Evolutionary conservation across 2,329 filamentous ascomycete species (phyloP), one percentile per base, ranked within the genome.

Genomic region (Epichloe baconii): DNA sequence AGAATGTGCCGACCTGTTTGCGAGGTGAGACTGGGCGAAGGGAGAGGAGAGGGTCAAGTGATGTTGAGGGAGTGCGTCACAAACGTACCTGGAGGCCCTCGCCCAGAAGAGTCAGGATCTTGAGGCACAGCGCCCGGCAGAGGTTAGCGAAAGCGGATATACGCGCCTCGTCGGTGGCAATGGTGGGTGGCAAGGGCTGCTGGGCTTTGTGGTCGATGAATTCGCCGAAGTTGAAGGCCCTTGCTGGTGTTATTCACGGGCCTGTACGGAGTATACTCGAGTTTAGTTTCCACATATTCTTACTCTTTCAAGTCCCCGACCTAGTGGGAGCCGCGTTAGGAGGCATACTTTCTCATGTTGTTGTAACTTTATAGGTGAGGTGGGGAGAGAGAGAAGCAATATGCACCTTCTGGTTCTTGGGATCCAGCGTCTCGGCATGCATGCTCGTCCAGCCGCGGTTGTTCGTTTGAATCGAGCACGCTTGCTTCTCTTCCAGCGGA

Each of bases 401-500:
- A 64, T 69, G 61, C 73, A 86, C 86, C 66, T 82, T 80, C 66
- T 96, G 89, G 51, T 82, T 81, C 58, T 82, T 80, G 3, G 90
- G 88, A 64, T 97, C 91, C 11, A 97, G 71, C 0, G 85, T 91
- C 69, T 98, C 91, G 12, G 81, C 80, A 61, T 91, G 85, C 85
- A 95, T 90, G 15, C 81, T 82, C 1, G 86, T 80, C 89, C 90
- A 98, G 53, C 91, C 93, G 42, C 82, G 80, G 63, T 97, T 97
- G 71, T 93, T 76, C 31, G 81, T 80, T 59, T 81, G 76, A 56
- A 96, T 95, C 11, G 78, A 78, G 62, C 83, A 95, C 61, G 73
- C 70, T 54, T 81, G 71, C 66, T 95, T 96, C 56, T 89, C 84
- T 54, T 83, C 78, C 0, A 74, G 51, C 0, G 88, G 81, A 12